Conservation (phyloP, 768 basidiomycete genomes). For the Russula ochroleuca region DNA sequence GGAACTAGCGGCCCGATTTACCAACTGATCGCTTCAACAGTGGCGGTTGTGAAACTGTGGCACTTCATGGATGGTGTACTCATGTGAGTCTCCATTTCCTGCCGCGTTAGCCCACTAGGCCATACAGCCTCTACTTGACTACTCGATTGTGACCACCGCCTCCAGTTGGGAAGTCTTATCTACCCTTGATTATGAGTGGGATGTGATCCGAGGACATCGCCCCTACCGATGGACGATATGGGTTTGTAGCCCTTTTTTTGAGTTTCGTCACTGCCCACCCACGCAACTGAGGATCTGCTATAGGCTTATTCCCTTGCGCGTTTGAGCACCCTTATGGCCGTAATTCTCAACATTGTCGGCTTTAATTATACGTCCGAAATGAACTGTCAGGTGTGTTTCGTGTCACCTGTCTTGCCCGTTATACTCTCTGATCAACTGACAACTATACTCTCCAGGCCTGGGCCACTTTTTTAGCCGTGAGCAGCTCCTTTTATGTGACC, state of each 20-base stretch:
- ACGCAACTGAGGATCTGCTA: background rate
- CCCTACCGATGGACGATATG: background rate
- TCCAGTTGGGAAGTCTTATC: too few relatives aligned
- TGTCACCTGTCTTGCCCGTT: background rate
- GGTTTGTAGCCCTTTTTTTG: background rate
- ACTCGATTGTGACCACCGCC: background rate
- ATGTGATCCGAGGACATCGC: too few relatives aligned
- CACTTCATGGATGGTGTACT: background rate
- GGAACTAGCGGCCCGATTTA: background rate
- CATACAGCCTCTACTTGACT: background rate
- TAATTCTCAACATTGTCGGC: too few relatives aligned
- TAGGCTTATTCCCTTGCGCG: conserved; percentile 9
- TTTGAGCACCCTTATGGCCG: too few relatives aligned
- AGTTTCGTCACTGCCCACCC: too few relatives aligned
- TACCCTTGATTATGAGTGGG: too few relatives aligned
- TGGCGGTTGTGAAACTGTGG: background rate
- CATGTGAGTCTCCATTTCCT: background rate
- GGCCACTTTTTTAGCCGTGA: too few relatives aligned
- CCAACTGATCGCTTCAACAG: background rate
- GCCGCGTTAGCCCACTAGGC: background rate
- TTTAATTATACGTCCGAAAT: too few relatives aligned
- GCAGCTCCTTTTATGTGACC: background rate
- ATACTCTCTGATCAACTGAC: background rate
- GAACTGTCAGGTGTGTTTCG: too few relatives aligned
- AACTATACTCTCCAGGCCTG: too few relatives aligned